Percentiles rank a stretch among this genome's conserved stretches.
Evolutionary conservation across 495 filamentous ascomycete species (phyloP).

Genomic region (Penicillium canescens): DNA sequence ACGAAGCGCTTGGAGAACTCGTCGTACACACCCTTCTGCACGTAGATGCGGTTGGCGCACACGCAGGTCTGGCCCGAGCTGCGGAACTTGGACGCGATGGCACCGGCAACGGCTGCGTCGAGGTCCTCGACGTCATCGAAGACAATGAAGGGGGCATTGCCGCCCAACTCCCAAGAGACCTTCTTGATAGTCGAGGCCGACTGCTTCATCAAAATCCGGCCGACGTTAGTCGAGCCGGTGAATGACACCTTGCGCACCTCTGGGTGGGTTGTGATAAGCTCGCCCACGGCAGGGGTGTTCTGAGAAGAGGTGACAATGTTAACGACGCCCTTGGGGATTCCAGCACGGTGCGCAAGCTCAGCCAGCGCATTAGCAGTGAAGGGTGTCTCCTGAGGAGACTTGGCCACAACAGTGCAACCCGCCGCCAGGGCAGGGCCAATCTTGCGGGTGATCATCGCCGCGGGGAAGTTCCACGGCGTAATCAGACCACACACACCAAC

Average conservation of each 20-base stretch:
- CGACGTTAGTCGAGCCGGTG: constrained; percentile 85
- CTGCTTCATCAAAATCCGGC: constrained; percentile 85
- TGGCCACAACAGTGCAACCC: constrained; percentile 82
- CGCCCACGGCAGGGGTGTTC: constrained; percentile 74
- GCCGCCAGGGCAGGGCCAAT: constrained; percentile 81
- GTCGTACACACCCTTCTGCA: constrained; percentile 78
- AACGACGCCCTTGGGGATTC: constrained; percentile 81
- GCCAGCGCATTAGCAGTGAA: constrained; percentile 81
- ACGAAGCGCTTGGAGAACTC: constrained; percentile 69
- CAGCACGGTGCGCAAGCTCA: constrained; percentile 78
- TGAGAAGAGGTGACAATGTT: constrained; percentile 74
- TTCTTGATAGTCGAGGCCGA: constrained; percentile 80
- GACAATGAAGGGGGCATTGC: constrained; percentile 91
- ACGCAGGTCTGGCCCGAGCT: constrained; percentile 89
- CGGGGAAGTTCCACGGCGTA: constrained; percentile 96
- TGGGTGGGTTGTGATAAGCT: constrained; percentile 68
- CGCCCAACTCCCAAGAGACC: constrained; percentile 82
- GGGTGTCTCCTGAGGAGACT: constrained; percentile 84
- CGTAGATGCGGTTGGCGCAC: constrained; percentile 83
- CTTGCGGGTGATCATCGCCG: constrained; percentile 91
- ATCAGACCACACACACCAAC: constrained; percentile 94
- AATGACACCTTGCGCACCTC: constrained; percentile 84
- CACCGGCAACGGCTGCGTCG: constrained; percentile 72
- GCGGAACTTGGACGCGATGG: constrained; percentile 79
- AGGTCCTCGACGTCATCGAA: constrained; percentile 85